phyloP scores from a whole-genome alignment of 352 stramenopile species.

The Globisporangium middletonii region DNA sequence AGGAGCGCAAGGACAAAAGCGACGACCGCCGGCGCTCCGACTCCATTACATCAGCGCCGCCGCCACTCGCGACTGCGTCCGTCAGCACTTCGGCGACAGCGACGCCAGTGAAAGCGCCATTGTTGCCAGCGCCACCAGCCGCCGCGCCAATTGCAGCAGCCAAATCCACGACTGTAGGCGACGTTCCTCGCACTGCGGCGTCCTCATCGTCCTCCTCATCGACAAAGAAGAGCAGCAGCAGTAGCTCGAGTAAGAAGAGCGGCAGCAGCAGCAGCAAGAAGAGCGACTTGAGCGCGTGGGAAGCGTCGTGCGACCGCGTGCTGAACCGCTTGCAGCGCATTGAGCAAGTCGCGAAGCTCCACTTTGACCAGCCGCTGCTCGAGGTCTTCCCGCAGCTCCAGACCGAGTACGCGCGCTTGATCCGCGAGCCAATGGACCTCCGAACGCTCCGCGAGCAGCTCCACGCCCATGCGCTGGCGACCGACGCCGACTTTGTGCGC shows the following conservation, averaged over 20 bases:
- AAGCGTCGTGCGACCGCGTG: slow-evolving; percentile 56
- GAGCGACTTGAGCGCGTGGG: slow-evolving; percentile 67
- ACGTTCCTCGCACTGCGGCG: slow-evolving; percentile 15
- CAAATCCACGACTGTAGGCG: slow-evolving; percentile 9
- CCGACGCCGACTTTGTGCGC: slow-evolving; percentile 50
- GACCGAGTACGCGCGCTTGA: slow-evolving; percentile 54
- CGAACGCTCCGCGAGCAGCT: slow-evolving; percentile 66
- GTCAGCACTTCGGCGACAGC: neutral
- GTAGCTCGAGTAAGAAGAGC: slow-evolving; percentile 58
- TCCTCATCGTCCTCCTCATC: slow-evolving; percentile 15
- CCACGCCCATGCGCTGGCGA: slow-evolving; percentile 37
- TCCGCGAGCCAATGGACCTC: slow-evolving; percentile 79
- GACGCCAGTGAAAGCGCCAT: neutral
- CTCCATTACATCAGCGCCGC: neutral
- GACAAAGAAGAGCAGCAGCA: slow-evolving; percentile 38
- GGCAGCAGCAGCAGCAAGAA: slow-evolving; percentile 76
- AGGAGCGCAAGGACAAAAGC: slow-evolving; percentile 22
- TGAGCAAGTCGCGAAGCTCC: slow-evolving; percentile 71
- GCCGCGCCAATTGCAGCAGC: neutral
- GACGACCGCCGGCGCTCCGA: neutral
- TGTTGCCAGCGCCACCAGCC: neutral
- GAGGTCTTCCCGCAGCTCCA: slow-evolving; percentile 70
- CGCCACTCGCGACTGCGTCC: neutral
- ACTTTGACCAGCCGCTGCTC: slow-evolving; percentile 72
- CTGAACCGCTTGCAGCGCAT: slow-evolving; percentile 72